phyloP scores from a whole-genome alignment of 1,284 basidiomycete genomes.

The Trichosporon asahii region DNA sequence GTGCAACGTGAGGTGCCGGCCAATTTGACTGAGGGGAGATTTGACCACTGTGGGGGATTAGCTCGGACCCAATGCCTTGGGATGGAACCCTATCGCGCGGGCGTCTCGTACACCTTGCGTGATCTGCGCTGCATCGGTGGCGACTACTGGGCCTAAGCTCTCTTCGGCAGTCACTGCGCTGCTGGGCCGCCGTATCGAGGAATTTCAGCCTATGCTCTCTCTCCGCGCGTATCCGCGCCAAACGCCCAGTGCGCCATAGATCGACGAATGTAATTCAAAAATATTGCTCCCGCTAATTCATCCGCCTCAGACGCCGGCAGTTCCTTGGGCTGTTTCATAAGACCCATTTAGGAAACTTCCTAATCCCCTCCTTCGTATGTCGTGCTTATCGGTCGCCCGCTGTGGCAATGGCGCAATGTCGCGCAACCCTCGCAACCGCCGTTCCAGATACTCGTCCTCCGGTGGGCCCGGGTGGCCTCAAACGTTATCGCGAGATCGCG shows the following conservation, averaged over 20 bases:
- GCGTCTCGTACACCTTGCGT: slow-evolving; percentile 9
- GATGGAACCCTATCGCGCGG: not conserved
- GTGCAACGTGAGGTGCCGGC: not conserved
- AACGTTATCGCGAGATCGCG: not conserved
- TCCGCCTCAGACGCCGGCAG: not conserved
- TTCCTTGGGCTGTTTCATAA: not conserved
- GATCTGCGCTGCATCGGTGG: not conserved
- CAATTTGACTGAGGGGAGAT: slow-evolving; percentile 1
- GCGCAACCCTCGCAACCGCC: not conserved
- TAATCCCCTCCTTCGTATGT: not conserved
- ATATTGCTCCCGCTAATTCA: slow-evolving; percentile 1
- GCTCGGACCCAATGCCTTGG: slow-evolving; percentile 11
- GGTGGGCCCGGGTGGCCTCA: not conserved
- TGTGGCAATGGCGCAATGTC: slow-evolving; percentile 9
- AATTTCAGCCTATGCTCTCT: too few species aligned
- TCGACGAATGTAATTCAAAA: not conserved
- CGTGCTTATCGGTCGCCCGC: not conserved
- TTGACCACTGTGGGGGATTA: not conserved
- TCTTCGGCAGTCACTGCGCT: too few species aligned
- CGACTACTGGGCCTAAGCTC: too few species aligned
- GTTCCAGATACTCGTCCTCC: not conserved
- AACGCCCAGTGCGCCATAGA: not conserved
- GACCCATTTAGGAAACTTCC: not conserved
- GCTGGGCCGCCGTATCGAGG: not conserved
- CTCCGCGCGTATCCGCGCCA: too few species aligned